Evolutionary conservation across 371 early-diverging fungal genomes (phyloP).

Genomic region (Parasitella parasitica): DNA sequence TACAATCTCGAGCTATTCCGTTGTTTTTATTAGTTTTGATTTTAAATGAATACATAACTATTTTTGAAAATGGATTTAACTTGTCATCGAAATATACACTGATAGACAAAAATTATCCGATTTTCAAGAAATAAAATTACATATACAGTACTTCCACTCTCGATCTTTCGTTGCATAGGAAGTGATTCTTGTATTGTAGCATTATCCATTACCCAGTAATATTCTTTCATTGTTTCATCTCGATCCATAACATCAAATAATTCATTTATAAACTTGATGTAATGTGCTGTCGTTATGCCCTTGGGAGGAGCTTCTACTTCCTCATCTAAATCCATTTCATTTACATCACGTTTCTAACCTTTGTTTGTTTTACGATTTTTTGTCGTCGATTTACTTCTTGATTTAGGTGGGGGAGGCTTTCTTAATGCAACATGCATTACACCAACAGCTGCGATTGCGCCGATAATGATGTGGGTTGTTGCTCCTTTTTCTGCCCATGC

Average conservation of each 20-base stretch:
- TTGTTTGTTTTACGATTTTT: constrained; percentile 2
- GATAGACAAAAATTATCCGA: neutral
- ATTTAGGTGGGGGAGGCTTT: no score
- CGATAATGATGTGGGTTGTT: constrained; percentile 3
- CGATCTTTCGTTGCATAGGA: neutral
- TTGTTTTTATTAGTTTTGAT: neutral
- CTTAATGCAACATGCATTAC: no score
- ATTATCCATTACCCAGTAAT: constrained; percentile 11
- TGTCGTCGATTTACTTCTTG: no score
- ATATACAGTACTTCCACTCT: no score
- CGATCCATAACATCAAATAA: constrained; percentile 2
- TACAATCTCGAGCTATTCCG: constrained; percentile 1
- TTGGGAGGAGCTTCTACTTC: no score
- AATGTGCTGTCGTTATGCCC: constrained; percentile 5
- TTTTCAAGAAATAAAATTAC: no score
- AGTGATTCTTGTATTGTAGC: constrained; percentile 11
- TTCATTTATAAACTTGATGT: constrained; percentile 3
- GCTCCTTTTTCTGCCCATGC: neutral
- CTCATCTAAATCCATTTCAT: no score
- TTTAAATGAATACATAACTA: neutral
- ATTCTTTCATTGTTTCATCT: neutral
- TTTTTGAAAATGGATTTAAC: neutral
- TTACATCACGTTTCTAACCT: neutral
- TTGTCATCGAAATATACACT: neutral
- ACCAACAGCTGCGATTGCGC: constrained; percentile 11